phyloP scores from a whole-genome alignment of 179 eudicot species.

The Heliamphora pulchella region DNA sequence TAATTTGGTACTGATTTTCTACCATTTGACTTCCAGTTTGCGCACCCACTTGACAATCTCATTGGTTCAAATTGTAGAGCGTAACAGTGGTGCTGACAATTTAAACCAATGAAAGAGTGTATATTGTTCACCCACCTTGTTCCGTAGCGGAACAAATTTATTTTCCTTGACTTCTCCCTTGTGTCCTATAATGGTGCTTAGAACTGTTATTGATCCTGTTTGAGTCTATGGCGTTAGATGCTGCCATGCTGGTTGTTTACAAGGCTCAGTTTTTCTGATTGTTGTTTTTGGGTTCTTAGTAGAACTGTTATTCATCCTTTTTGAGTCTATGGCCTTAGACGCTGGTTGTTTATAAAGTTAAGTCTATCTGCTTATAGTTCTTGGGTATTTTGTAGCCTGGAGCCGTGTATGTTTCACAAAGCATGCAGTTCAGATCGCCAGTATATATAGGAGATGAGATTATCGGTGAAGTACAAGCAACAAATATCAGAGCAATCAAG shows the following conservation, averaged over 20 bases:
- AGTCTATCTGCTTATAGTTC: slow-evolving; percentile 6
- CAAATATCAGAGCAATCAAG: slow-evolving; percentile 32
- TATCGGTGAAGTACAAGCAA: slow-evolving; percentile 48
- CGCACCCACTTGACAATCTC: no score
- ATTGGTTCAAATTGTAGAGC: no score
- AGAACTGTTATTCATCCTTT: slow-evolving; percentile 18
- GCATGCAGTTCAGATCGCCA: slow-evolving; percentile 55
- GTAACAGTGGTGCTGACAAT: no score
- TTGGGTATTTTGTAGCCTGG: slow-evolving; percentile 48
- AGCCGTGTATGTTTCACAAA: slow-evolving; percentile 62
- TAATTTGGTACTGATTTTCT: neutral
- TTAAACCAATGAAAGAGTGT: no score
- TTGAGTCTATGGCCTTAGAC: neutral
- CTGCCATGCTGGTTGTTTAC: neutral
- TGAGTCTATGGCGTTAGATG: neutral
- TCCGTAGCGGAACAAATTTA: no score
- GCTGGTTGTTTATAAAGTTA: neutral
- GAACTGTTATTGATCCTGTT: neutral
- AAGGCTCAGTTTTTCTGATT: neutral
- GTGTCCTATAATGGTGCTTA: neutral
- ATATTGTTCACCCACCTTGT: no score
- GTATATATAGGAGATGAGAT: slow-evolving; percentile 55
- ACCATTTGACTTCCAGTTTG: neutral
- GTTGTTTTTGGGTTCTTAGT: slow-evolving; percentile 14
- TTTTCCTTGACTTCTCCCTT: neutral